Conservation (phyloP, 140 eudicot species). For the Ambrosia hybrid region DNA sequence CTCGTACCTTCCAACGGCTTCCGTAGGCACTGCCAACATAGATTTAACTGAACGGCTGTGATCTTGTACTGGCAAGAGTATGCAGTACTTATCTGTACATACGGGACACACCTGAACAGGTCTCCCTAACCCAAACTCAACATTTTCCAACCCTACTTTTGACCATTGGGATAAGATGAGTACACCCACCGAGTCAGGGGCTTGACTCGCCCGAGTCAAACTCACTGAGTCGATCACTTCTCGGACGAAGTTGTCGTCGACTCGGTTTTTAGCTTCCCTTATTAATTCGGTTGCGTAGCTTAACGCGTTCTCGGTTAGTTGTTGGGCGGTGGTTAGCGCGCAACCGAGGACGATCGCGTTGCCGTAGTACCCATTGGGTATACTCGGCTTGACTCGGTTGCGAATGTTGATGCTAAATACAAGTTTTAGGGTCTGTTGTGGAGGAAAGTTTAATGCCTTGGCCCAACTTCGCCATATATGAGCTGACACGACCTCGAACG, state of each 20-base stretch:
- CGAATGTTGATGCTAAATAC: constrained; percentile 66
- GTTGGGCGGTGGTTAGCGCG: constrained; percentile 46
- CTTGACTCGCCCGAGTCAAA: constrained; percentile 36
- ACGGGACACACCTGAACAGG: constrained; percentile 70
- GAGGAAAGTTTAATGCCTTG: constrained; percentile 52
- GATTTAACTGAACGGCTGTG: constrained; percentile 51
- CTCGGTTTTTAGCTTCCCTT: constrained; percentile 58
- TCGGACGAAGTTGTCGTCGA: constrained; percentile 53
- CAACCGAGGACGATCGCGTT: constrained; percentile 78
- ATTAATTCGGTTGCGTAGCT: constrained; percentile 43
- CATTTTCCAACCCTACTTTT: constrained; percentile 59
- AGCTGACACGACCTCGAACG: constrained; percentile 73
- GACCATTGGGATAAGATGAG: constrained; percentile 81
- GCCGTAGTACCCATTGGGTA: constrained; percentile 66
- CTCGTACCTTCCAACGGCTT: constrained; percentile 54
- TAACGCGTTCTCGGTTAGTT: constrained; percentile 44
- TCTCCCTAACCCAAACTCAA: constrained; percentile 80
- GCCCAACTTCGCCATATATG: constrained; percentile 83
- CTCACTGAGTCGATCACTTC: constrained; percentile 68
- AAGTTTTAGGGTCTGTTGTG: constrained; percentile 58
- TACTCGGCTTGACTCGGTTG: constrained; percentile 61
- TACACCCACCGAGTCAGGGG: constrained; percentile 69
- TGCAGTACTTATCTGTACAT: constrained; percentile 65
- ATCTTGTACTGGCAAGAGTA: constrained; percentile 56
- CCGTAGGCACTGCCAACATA: constrained; percentile 61